These are phyloP conservation scores for Fusarium sp. DNA, from an alignment of 2,329 filamentous ascomycete species.

Conservation along the genomic window DNA sequence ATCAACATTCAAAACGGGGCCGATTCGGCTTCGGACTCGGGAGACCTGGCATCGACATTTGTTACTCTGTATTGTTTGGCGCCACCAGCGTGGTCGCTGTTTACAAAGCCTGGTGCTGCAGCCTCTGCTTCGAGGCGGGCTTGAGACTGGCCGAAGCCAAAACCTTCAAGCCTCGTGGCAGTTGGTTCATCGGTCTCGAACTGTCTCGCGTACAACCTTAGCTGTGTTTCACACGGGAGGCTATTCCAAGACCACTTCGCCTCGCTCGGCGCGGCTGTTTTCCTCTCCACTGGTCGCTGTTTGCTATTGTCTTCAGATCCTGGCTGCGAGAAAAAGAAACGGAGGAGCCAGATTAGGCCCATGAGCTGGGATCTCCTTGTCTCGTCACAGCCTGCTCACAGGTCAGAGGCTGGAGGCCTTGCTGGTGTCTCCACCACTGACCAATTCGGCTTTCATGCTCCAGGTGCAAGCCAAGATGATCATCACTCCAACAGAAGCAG, in stretches of 20 bases:
- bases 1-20: constrained; percentile 33
- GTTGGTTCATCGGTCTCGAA: constrained; percentile 22
- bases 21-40: constrained; percentile 14
- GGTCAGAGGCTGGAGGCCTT: background rate
- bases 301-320: constrained; percentile 20
- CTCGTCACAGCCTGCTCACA: background rate
- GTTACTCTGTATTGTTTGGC: background rate
- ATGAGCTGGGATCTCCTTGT: constrained; percentile 13
- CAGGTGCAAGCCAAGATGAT: background rate
- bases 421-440: constrained; percentile 4
- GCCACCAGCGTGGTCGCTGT: constrained; percentile 5
- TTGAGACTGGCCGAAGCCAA: constrained; percentile 6
- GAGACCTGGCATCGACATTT: background rate
- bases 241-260: constrained; percentile 14
- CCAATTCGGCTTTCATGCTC: background rate
- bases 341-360: constrained; percentile 3
- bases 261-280: constrained; percentile 37
- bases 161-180: constrained; percentile 13
- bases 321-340: constrained; percentile 25
- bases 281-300: constrained; percentile 12
- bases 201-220: constrained; percentile 22
- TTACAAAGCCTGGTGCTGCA: background rate
- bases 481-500: background rate
- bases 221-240: constrained; percentile 23
- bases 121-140: constrained; percentile 9